phyloP scores from a whole-genome alignment of 441 rosid genomes.

The Pelargonium australe region DNA sequence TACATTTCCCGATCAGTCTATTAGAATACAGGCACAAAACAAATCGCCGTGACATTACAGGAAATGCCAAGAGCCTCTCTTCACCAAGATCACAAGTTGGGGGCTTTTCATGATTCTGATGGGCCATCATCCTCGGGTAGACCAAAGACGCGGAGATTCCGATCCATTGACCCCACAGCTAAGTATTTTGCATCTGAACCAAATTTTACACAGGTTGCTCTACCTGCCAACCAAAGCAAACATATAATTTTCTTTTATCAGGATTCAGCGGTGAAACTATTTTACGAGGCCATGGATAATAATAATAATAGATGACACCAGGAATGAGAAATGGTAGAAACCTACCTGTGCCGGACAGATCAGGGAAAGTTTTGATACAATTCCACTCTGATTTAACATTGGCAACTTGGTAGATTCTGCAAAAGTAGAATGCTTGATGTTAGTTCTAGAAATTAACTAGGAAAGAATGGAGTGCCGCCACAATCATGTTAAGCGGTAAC shows the following conservation, averaged over 20 bases:
- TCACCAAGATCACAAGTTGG: neutral
- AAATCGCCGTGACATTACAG: neutral
- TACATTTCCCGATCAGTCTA: constrained; percentile 1
- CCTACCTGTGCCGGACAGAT: constrained; percentile 91
- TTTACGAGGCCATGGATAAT: neutral
- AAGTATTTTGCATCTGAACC: constrained; percentile 78
- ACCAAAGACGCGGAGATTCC: constrained; percentile 85
- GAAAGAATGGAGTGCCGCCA: too few species aligned
- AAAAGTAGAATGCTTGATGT: constrained; percentile 10
- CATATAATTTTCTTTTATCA: neutral
- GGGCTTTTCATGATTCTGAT: constrained; percentile 37
- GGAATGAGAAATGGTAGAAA: neutral
- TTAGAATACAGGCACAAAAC: neutral
- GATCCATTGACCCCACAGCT: constrained; percentile 97
- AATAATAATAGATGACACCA: neutral
- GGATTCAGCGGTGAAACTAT: neutral
- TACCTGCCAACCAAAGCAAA: constrained; percentile 35
- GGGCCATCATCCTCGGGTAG: constrained; percentile 50
- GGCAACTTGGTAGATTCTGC: constrained; percentile 83
- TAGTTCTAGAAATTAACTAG: neutral
- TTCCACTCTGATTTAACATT: constrained; percentile 96
- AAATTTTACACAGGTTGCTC: constrained; percentile 70
- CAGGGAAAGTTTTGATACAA: constrained; percentile 75
- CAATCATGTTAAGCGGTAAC: too few species aligned
- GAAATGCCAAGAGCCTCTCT: neutral